Percentiles rank a stretch among this genome's conserved stretches.
Conservation (phyloP, 768 basidiomycete genomes). For the Termitomyces sp. region DNA sequence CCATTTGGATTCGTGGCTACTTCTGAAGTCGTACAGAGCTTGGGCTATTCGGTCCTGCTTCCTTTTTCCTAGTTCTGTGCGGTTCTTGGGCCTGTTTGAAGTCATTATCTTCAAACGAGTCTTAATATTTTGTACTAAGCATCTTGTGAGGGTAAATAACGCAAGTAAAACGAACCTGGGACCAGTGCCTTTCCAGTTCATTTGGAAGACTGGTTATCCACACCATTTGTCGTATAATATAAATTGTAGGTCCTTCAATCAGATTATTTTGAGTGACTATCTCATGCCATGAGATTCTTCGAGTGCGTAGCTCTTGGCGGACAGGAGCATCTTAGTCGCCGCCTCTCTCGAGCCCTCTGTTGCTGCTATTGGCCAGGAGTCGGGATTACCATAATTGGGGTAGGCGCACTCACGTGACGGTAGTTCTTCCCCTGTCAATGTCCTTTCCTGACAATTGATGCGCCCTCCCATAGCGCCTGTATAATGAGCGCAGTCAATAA, state of each 20-base stretch:
- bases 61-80: neutral
- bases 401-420: neutral
- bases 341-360: neutral
- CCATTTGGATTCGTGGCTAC: neutral
- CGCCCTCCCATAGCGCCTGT: neutral
- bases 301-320: neutral
- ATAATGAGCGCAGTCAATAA: neutral
- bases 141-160: neutral
- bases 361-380: too few relatives aligned
- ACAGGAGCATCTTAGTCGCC: neutral
- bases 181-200: neutral
- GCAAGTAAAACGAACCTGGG: neutral
- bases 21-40: neutral
- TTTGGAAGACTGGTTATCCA: neutral
- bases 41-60: neutral
- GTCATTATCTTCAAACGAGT: neutral
- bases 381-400: neutral
- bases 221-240: neutral
- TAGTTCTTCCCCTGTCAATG: too few relatives aligned
- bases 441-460: too few relatives aligned
- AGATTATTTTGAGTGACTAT: neutral
- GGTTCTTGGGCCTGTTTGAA: neutral
- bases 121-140: neutral
- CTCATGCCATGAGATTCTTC: neutral
- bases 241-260: neutral